These are phyloP conservation scores for Sclerotinia glacialis DNA, from an alignment of 2,329 filamentous ascomycete genomes.

Conservation along the genomic window DNA sequence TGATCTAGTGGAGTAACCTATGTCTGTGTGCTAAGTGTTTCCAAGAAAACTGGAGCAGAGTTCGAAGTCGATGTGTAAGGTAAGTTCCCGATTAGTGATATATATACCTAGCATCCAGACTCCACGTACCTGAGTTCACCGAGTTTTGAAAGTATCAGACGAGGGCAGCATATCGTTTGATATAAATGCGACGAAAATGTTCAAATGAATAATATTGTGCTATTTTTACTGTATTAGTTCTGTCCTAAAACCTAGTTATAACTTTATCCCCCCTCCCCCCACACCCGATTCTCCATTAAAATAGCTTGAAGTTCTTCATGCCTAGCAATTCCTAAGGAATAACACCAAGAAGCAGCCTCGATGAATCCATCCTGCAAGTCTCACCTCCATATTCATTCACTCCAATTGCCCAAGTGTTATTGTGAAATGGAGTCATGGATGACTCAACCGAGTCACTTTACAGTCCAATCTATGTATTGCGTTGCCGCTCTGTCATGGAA, in stretches of 20 bases:
- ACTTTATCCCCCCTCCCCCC: neutral
- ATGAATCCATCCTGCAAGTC: too few relatives aligned
- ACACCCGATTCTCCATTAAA: too few relatives aligned
- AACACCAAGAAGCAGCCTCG: neutral
- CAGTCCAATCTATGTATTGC: neutral
- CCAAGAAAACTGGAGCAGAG: too few relatives aligned
- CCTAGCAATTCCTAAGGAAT: too few relatives aligned
- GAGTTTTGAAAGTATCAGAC: neutral
- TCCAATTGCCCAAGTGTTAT: neutral
- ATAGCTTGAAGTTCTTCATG: neutral
- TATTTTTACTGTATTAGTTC: neutral
- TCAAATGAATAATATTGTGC: neutral
- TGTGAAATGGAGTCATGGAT: neutral
- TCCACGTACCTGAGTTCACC: neutral
- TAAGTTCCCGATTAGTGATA: too few relatives aligned
- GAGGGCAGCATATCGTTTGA: neutral
- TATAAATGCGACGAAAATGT: neutral
- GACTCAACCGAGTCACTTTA: fast-evolving
- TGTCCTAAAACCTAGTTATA: neutral
- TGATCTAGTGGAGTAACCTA: too few relatives aligned
- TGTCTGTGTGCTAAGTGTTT: too few relatives aligned
- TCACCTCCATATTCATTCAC: too few relatives aligned
- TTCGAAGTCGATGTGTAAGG: too few relatives aligned
- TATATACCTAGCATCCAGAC: too few relatives aligned
- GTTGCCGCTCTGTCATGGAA: neutral